Base-by-base conservation (phyloP, 176 grass and related monocot species). In the Musa beccarii region DNA sequence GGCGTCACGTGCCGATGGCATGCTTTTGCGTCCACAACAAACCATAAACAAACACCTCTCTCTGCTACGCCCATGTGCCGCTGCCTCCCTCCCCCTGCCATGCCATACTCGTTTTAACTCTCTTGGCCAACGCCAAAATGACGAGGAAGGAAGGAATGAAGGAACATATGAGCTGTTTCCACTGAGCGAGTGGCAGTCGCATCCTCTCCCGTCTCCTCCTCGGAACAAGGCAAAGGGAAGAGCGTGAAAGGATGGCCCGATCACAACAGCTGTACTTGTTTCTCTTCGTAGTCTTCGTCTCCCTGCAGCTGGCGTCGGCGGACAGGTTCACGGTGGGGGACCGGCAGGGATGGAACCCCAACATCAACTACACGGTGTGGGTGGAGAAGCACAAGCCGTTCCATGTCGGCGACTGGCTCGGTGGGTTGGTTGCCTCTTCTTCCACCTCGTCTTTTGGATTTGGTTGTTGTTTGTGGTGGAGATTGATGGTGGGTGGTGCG, bases 351-450 rank as follows among this genome's bases (percentile, higher is more conserved):
- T 92, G 92, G 84, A 76, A 73, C 9, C 84, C 85, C 59, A 81
- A 79, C 83, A 76, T 82, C 51, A 83, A 84, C 85, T 96, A 96
- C 78, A 84, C 89, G 26, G 17, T 23, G 16, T 96, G 89, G 92
- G 85, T 82, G 49, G 68, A 87, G 16, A 20, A 87, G 53, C 81
- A 79, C 53, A 63, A 76, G 55, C 76, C 83, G 2, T 85, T 92
- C 72, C 83, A 89, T 70, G 83, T 96, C 79, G 78, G 75, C 74
- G 89, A 96, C 76, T 96, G 89, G 89, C 89, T 89, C 73, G 76
- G 92, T 90, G 81, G 1, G 19, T 22, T n/a, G 20, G 13, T 21
- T 21, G 21, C n/a, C 52, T 51, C 13, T 68, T 72, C 3, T 78
- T 53, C 14, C 21, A 50, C 50, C 12, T 49, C 20, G 25, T 15